Percentiles rank a stretch among this genome's conserved stretches.
These are phyloP conservation scores for Zarea fungicola DNA, from an alignment of 2,329 filamentous ascomycete genomes.

Conservation along the genomic window DNA sequence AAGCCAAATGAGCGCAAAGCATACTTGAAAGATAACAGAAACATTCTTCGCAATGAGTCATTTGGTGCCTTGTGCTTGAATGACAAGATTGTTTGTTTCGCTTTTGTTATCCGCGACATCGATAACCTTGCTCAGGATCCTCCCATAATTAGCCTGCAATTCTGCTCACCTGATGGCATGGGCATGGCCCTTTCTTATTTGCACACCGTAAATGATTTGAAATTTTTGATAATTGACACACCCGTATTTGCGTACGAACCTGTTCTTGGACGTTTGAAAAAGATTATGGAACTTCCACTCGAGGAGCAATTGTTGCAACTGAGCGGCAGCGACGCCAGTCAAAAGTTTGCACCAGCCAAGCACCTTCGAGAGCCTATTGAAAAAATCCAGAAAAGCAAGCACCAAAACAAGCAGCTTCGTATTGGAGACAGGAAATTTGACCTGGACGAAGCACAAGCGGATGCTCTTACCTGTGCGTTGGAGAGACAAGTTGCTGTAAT, in stretches of 20 bases:
- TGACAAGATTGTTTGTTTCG: conserved; percentile 54
- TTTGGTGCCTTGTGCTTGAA: conserved; percentile 56
- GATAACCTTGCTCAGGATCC: conserved; percentile 36
- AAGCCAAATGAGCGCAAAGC: conserved; percentile 31
- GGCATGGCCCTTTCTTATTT: conserved; percentile 45
- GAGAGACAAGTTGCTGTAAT: conserved; percentile 53
- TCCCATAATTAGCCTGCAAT: conserved; percentile 46
- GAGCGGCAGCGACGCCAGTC: conserved; percentile 7
- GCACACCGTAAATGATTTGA: conserved; percentile 25
- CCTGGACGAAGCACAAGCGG: conserved; percentile 35
- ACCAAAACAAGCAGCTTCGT: neutral
- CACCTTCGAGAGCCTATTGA: conserved; percentile 6
- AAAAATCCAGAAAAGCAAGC: neutral
- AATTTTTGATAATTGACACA: conserved; percentile 57
- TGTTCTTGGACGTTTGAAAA: conserved; percentile 54
- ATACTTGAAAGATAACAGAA: conserved; percentile 41
- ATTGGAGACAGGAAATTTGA: conserved; percentile 13
- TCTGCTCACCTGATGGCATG: conserved; percentile 42
- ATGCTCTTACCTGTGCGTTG: conserved; percentile 49
- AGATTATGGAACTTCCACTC: conserved; percentile 51
- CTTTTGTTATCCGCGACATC: conserved; percentile 47
- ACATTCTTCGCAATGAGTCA: conserved; percentile 52
- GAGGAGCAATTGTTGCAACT: conserved; percentile 44
- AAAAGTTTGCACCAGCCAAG: conserved; percentile 2
- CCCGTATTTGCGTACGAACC: conserved; percentile 66